phyloP scores from a whole-genome alignment of 805 yeast genomes.

The Cephaloascus fragrans region DNA sequence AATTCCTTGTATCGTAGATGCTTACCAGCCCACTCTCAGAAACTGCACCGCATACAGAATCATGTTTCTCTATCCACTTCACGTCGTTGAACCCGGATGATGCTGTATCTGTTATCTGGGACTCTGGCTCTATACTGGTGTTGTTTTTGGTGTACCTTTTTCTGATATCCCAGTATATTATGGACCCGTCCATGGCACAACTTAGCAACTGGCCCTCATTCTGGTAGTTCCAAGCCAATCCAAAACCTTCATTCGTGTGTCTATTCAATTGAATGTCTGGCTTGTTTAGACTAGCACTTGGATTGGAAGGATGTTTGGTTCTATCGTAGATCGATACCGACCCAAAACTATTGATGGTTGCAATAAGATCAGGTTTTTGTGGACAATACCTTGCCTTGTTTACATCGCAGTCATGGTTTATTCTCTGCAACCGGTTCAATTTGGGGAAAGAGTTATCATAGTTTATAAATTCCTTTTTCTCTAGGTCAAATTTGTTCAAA shows the following conservation, averaged over 20 bases:
- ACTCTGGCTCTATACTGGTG: conserved; percentile 1
- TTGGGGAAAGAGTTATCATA: conserved; percentile 21
- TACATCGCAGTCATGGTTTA: conserved; percentile 64
- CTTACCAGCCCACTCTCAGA: conserved; percentile 52
- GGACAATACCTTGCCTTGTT: conserved; percentile 71
- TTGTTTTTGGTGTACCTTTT: conserved; percentile 15
- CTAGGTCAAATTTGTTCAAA: conserved; percentile 24
- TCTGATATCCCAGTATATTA: conserved; percentile 61
- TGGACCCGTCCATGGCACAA: conserved; percentile 54
- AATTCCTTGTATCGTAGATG: conserved; percentile 43
- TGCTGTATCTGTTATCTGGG: conserved; percentile 13
- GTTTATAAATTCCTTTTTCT: conserved; percentile 18
- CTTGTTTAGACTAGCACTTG: conserved; percentile 25
- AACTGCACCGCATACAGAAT: conserved; percentile 49
- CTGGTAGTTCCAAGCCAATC: conserved; percentile 65
- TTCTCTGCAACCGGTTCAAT: conserved; percentile 40
- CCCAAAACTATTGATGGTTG: conserved; percentile 62
- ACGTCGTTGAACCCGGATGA: conserved; percentile 57
- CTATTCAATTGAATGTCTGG: conserved; percentile 30
- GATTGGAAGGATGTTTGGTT: conserved; percentile 62
- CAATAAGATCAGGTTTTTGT: conserved; percentile 76
- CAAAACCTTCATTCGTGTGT: conserved; percentile 49
- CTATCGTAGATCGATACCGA: conserved; percentile 62
- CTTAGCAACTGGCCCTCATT: conserved; percentile 50
- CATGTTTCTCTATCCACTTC: conserved; percentile 58